These are phyloP conservation scores for Tilletia horrida DNA, from an alignment of 1,284 basidiomycete species.

Conservation along the genomic window DNA sequence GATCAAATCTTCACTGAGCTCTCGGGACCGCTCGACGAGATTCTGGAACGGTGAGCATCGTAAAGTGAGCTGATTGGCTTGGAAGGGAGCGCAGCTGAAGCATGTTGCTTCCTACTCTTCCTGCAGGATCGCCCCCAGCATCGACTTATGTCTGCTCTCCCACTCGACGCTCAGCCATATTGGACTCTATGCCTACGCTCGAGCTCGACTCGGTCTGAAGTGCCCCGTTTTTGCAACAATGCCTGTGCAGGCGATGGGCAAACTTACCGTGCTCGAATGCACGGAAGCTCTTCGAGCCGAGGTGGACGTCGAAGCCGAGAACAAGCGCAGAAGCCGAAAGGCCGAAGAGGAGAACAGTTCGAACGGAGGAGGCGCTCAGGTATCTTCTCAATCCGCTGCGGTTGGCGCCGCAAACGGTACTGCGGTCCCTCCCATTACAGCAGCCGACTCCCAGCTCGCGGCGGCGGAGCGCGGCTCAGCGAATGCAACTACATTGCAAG, in stretches of 20 bases:
- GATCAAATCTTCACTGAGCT: constrained; percentile 5
- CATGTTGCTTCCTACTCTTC: constrained; percentile 14
- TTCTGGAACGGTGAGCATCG: constrained; percentile 15
- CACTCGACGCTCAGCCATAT: constrained; percentile 86
- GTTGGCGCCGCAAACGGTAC: too few relatives aligned
- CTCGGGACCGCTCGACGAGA: constrained; percentile 18
- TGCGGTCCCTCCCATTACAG: too few relatives aligned
- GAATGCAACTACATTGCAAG: background rate
- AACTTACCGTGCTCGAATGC: constrained; percentile 64
- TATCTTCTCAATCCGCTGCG: too few relatives aligned
- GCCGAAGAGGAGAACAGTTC: constrained; percentile 23
- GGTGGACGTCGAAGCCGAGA: constrained; percentile 34
- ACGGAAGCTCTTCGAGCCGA: constrained; percentile 44
- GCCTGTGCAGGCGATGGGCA: constrained; percentile 92
- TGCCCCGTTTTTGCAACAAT: constrained; percentile 94
- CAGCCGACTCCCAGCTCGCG: too few relatives aligned
- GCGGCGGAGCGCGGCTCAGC: background rate
- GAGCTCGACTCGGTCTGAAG: constrained; percentile 78
- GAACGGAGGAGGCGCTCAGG: background rate
- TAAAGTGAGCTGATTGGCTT: background rate
- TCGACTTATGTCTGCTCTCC: constrained; percentile 84
- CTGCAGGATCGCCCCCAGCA: constrained; percentile 65
- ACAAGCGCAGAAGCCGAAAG: constrained; percentile 21
- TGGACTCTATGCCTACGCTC: constrained; percentile 85
- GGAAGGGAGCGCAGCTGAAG: background rate